phyloP scores from a whole-genome alignment of 257 asterid species.

The Knoxia roxburghii region DNA sequence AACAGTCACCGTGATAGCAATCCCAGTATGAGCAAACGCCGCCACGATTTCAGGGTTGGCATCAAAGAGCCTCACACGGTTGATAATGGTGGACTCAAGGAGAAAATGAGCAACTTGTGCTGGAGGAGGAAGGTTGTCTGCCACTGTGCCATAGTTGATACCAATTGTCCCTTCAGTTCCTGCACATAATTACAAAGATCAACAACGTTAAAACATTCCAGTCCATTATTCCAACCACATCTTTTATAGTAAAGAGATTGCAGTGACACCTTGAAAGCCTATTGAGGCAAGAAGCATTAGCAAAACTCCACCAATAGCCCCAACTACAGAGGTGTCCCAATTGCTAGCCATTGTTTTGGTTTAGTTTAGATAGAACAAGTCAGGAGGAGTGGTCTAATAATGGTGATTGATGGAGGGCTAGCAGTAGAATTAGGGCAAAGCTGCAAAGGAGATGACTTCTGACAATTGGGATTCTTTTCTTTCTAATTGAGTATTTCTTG shows the following conservation, averaged over 20 bases:
- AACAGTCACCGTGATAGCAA: constrained; percentile 43
- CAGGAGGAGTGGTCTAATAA: constrained; percentile 7
- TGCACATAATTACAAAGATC: constrained; percentile 14
- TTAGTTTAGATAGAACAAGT: neutral
- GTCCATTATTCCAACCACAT: too few species aligned
- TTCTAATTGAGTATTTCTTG: constrained; percentile 19
- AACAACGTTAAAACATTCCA: too few species aligned
- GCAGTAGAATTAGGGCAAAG: constrained; percentile 1
- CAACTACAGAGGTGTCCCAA: constrained; percentile 7
- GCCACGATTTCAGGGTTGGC: constrained; percentile 42
- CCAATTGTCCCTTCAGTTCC: constrained; percentile 46
- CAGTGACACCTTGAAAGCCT: constrained; percentile 30
- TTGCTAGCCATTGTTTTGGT: constrained; percentile 22
- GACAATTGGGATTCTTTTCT: constrained; percentile 43
- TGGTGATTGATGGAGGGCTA: neutral
- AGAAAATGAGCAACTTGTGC: constrained; percentile 48
- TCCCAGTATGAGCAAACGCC: constrained; percentile 58
- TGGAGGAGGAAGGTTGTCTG: constrained; percentile 48
- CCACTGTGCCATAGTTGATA: constrained; percentile 39
- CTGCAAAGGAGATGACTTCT: constrained; percentile 17
- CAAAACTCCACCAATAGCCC: neutral
- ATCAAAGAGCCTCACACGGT: constrained; percentile 52
- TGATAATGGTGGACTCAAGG: constrained; percentile 44
- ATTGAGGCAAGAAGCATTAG: constrained; percentile 26
- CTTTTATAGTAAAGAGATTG: neutral